Evolutionary conservation across 352 stramenopile genomes (phyloP).

Genomic region (Pythium aphanidermatum): DNA sequence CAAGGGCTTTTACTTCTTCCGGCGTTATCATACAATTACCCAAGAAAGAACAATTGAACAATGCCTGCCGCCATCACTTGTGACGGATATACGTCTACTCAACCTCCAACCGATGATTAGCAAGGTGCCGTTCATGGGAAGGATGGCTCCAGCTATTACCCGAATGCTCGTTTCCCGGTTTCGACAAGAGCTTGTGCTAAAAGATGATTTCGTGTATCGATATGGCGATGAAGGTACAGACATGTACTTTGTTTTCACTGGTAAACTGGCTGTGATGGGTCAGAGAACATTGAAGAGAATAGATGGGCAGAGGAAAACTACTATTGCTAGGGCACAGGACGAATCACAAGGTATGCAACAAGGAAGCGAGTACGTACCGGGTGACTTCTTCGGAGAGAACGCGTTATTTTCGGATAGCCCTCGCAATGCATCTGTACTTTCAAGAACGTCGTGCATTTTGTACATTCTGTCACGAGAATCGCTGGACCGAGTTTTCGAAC

Average conservation of each 20-base stretch:
- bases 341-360: slow-evolving; percentile 14
- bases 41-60: slow-evolving; percentile 39
- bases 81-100: slow-evolving; percentile 48
- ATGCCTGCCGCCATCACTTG: slow-evolving; percentile 37
- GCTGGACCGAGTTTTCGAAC: slow-evolving; percentile 41
- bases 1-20: slow-evolving; percentile 51
- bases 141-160: slow-evolving; percentile 36
- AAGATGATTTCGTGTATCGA: slow-evolving; percentile 40
- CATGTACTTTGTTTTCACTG: slow-evolving; percentile 59
- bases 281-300: slow-evolving; percentile 1
- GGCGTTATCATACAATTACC: slow-evolving; percentile 46
- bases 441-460: slow-evolving; percentile 42
- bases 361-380: slow-evolving; percentile 25
- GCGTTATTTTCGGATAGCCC: slow-evolving; percentile 34
- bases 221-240: slow-evolving; percentile 43
- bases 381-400: slow-evolving; percentile 44
- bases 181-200: slow-evolving; percentile 35
- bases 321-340: too few relatives aligned
- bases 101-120: slow-evolving; percentile 44
- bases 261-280: slow-evolving; percentile 30
- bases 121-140: slow-evolving; percentile 48
- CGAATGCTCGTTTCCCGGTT: slow-evolving; percentile 48
- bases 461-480: slow-evolving; percentile 37
- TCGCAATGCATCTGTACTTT: slow-evolving; percentile 33
- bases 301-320: too few relatives aligned